Evolutionary conservation across 202 grass and related monocot species (phyloP), one percentile per base, ranked within the genome.

Genomic region (Panicum virgatum): DNA sequence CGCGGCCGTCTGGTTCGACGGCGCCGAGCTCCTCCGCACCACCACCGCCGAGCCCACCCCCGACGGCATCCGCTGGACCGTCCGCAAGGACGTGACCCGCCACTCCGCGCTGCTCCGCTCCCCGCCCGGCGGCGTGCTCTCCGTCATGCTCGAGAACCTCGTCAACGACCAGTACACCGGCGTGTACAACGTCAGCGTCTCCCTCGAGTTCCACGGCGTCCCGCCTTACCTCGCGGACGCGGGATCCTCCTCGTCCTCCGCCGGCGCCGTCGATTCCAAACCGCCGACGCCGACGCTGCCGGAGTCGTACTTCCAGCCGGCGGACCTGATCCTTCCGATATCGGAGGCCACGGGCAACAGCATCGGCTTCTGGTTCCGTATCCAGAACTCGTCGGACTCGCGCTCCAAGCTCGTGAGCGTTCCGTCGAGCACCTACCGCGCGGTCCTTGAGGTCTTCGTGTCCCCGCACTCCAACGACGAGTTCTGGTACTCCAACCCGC

Each of bases 401-500:
- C 72, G 72, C 34, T 65, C 73, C 71, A 88, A 57, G 76, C 37
- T 25, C 3, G 66, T 91, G 39, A 59, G 20, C 72, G 81, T 98
- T 87, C 96, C 92, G n/a, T 66, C 67, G 72, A 98, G 74, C 82
- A 65, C 96, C 62, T 95, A 93, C 85, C 85, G 90, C 8, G 90
- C 90, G 3, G 88, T 93, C 6, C 89, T 98, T 0, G 96, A 98
- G 32, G 83, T 98, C 0, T 98, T 86, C 54, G 92, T 95, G 56
- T 98, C 96, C 64, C 88, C 82, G 19, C 96, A 98, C 81, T 69
- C 76, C 19, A 83, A 95, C 48, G 96, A 98, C 72, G 96, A 95
- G 82, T 95, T 93, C 86, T 98, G 96, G 92, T 95, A 98, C 87
- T 93, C 90, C 34, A 98, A 98, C 73, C 92, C 96, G 43, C 92